These are phyloP conservation scores for Solanum pinnatisectum DNA, from an alignment of 257 asterid genomes.

Conservation along the genomic window DNA sequence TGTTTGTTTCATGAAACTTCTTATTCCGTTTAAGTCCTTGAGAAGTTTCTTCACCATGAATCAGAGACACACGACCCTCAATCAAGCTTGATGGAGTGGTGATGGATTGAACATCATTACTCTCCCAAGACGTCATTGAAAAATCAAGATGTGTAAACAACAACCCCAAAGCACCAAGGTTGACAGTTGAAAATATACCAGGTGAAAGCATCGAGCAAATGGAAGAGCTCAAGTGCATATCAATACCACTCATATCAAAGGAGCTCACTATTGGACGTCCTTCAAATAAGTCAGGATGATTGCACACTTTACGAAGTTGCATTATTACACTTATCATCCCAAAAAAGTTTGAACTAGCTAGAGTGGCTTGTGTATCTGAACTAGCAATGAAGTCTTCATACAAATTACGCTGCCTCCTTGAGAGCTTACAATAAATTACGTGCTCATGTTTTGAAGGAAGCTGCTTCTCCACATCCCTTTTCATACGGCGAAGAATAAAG, in stretches of 20 bases:
- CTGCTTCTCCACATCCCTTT: slow-evolving; percentile 98
- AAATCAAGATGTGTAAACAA: slow-evolving; percentile 77
- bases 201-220: slow-evolving; percentile 62
- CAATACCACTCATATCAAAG: slow-evolving; percentile 77
- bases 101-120: slow-evolving; percentile 69
- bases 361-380: slow-evolving; percentile 97
- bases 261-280: slow-evolving; percentile 99
- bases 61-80: slow-evolving; percentile 32
- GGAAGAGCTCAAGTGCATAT: slow-evolving; percentile 71
- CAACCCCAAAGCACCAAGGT: slow-evolving; percentile 68
- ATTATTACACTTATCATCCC: slow-evolving; percentile 97
- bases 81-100: slow-evolving; percentile 71
- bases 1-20: slow-evolving; percentile 36
- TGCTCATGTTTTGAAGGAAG: slow-evolving; percentile 93
- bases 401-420: slow-evolving; percentile 93
- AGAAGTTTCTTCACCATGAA: slow-evolving; percentile 28
- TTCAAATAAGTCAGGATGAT: slow-evolving; percentile 98
- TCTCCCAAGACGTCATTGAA: slow-evolving; percentile 90
- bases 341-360: slow-evolving; percentile 83
- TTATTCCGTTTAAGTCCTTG: slow-evolving; percentile 28
- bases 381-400: slow-evolving; percentile 99
- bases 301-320: slow-evolving; percentile 99
- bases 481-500: slow-evolving; percentile 86
- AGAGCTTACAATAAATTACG: slow-evolving; percentile 82
- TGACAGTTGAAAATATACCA: slow-evolving; percentile 54